Evolutionary conservation across 768 basidiomycete genomes (phyloP), one percentile per base, ranked within the genome.

Genomic region (Lyophyllum shimeji): DNA sequence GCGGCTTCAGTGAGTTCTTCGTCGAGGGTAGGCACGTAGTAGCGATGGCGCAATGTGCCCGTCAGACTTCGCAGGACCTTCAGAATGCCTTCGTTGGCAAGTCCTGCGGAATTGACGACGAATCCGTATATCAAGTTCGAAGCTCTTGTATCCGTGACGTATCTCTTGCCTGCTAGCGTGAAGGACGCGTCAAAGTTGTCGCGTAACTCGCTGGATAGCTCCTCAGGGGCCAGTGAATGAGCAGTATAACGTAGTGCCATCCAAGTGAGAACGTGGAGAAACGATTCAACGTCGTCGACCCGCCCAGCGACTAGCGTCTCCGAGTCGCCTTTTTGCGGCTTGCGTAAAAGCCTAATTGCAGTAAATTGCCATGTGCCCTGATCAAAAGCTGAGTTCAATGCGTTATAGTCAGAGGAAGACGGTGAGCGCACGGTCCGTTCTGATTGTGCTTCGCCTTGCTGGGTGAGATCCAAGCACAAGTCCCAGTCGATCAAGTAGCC

Each of bases 401-500:
- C n/a, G 3, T 7, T 6, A 45, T 20, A 17, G 24, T 29, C 29
- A 7, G 4, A 9, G 15, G 34, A 39, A 11, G 4, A 9, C 23
- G 27, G 7, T 7, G 7, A 24, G 8, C 46, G 15, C 47, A 55
- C 53, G 12, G 52, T 44, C 17, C 53, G 53, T 34, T 49, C 53
- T 2, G 12, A 9, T 18, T 49, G 53, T 23, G 40, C 51, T 44
- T 7, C 53, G 23, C 6, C 37, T 8, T 23, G 20, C 45, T 24
- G 3, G 39, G 17, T 8, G 13, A 52, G 23, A 33, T 55, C 46
- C 18, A 48, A 24, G 31, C 37, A 42, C 8, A 55, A 27, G 21
- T 49, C 53, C 53, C 53, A 48, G 31, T 55, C 53, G 20, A 49
- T 55, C 23, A 55, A 46, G 24, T 40, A 49, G 18, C 53, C 53